phyloP scores from a whole-genome alignment of 768 basidiomycete genomes.

The Hericium rajendrae region DNA sequence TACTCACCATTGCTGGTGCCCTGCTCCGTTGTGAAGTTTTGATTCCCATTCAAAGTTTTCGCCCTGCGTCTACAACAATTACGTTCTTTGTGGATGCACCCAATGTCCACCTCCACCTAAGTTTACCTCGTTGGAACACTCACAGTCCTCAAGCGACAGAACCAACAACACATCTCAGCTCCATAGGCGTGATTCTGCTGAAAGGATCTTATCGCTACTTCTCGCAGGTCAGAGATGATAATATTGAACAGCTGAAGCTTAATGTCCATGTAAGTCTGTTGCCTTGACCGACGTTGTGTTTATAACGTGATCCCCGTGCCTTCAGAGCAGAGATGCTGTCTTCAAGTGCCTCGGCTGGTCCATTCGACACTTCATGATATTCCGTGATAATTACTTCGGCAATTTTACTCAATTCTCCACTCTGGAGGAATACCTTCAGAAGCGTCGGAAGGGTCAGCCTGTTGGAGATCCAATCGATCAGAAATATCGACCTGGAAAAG shows the following conservation, averaged over 20 bases:
- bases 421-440: slow-evolving; percentile 74
- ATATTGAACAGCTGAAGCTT: slow-evolving; percentile 72
- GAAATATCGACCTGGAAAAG: slow-evolving; percentile 76
- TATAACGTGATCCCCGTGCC: not conserved
- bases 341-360: slow-evolving; percentile 82
- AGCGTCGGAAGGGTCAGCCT: slow-evolving; percentile 40
- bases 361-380: slow-evolving; percentile 76
- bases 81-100: slow-evolving; percentile 56
- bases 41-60: slow-evolving; percentile 64
- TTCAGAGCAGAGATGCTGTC: slow-evolving; percentile 40
- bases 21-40: slow-evolving; percentile 39
- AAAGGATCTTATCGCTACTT: slow-evolving; percentile 71
- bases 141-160: slow-evolving; percentile 57
- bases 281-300: slow-evolving; percentile 2
- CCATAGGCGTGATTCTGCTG: slow-evolving; percentile 43
- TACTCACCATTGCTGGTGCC: slow-evolving; percentile 58
- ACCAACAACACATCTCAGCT: slow-evolving; percentile 53
- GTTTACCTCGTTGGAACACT: slow-evolving; percentile 86
- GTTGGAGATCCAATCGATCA: slow-evolving; percentile 74
- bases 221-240: slow-evolving; percentile 51
- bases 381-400: slow-evolving; percentile 92
- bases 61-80: slow-evolving; percentile 58
- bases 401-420: slow-evolving; percentile 90
- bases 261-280: slow-evolving; percentile 43
- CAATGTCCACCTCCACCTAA: slow-evolving; percentile 47